These are phyloP conservation scores for Metschnikowia vanudenii DNA, from an alignment of 805 yeast species.

Conservation along the genomic window DNA sequence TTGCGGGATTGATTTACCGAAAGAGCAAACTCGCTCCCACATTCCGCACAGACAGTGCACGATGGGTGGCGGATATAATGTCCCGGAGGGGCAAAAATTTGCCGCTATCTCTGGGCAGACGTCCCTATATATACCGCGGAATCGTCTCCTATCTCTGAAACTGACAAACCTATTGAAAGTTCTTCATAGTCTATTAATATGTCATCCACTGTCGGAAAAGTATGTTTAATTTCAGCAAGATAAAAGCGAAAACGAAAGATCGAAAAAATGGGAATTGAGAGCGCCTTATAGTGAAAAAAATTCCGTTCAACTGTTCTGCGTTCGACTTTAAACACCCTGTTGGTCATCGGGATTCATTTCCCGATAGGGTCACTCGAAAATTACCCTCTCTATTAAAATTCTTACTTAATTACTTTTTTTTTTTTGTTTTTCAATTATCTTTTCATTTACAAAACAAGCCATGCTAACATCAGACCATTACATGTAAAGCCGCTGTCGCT, in stretches of 20 bases:
- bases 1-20: not conserved
- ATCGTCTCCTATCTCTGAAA: not conserved
- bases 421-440: too few species aligned
- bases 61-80: constrained; percentile 5
- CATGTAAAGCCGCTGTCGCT: constrained; percentile 95
- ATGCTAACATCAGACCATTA: constrained; percentile 48
- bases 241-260: not conserved
- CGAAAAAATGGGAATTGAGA: too few species aligned
- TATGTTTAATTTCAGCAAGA: constrained; percentile 14
- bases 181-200: constrained; percentile 1
- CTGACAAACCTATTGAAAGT: not conserved
- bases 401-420: too few species aligned
- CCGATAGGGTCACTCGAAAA: not conserved
- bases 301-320: not conserved
- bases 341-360: constrained; percentile 4
- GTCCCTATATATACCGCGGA: constrained; percentile 6
- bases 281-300: not conserved
- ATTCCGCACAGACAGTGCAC: not conserved
- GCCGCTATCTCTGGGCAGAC: constrained; percentile 4
- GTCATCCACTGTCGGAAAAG: constrained; percentile 29
- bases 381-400: not conserved
- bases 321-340: constrained; percentile 7
- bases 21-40: constrained; percentile 1
- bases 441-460: too few species aligned
- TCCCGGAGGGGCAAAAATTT: constrained; percentile 7